Evolutionary conservation across 805 yeast genomes (phyloP).

Genomic region (Nakazawaea laoshanensis): DNA sequence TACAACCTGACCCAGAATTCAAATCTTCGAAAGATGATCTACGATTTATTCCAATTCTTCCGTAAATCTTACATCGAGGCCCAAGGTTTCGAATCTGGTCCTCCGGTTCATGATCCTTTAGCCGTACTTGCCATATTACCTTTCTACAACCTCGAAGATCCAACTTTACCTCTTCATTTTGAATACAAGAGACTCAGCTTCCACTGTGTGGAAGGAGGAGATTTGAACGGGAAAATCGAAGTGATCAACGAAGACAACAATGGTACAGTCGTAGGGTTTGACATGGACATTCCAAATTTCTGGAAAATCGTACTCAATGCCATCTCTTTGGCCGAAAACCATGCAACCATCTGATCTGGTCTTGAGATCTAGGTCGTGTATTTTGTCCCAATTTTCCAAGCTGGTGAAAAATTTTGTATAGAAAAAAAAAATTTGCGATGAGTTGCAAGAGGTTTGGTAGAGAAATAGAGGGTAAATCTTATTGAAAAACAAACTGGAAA

Average conservation of each 20-base stretch:
- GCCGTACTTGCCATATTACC: slow-evolving; percentile 56
- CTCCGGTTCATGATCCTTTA: slow-evolving; percentile 77
- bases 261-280: slow-evolving; percentile 32
- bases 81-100: slow-evolving; percentile 44
- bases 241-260: slow-evolving; percentile 11
- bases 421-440: slow-evolving; percentile 4
- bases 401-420: slow-evolving; percentile 4
- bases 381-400: not conserved
- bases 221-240: slow-evolving; percentile 20
- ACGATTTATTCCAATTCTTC: slow-evolving; percentile 45
- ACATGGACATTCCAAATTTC: slow-evolving; percentile 30
- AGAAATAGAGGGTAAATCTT: not conserved
- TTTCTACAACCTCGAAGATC: slow-evolving; percentile 20
- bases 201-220: slow-evolving; percentile 16
- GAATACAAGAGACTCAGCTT: slow-evolving; percentile 14
- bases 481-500: too few species aligned
- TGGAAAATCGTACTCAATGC: slow-evolving; percentile 36
- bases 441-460: not conserved
- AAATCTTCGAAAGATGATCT: slow-evolving; percentile 43
- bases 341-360: slow-evolving; percentile 9
- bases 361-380: too few species aligned
- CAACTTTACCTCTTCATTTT: slow-evolving; percentile 12
- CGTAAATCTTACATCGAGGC: slow-evolving; percentile 32
- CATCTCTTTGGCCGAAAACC: slow-evolving; percentile 27
- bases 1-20: slow-evolving; percentile 24